Evolutionary conservation across 2,329 filamentous ascomycete genomes (phyloP), one percentile per base, ranked within the genome.

Genomic region (Xylariaceae sp.): DNA sequence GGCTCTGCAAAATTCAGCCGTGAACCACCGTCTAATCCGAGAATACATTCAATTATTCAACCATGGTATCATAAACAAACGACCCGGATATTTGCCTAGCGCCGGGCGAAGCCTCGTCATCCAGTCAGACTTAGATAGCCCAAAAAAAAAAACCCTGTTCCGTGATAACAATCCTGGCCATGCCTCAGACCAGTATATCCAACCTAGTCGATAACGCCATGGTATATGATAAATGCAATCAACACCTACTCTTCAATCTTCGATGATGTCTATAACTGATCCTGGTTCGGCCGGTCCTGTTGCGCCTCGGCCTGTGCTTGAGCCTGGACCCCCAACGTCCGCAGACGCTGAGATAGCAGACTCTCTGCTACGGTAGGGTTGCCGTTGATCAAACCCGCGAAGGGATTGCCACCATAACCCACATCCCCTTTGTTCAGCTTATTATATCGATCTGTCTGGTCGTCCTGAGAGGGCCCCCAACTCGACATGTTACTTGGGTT

Each of bases 341-440:
- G 75, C 34, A 91, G 65, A 42, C 81, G 75, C 58, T 80, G 80
- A 9, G 87, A 87, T 13, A 93, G 66, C 13, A 93, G 63, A 3
- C 86, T 79, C 53, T 88, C 83, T 4, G 77, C 71, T 2, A 65
- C 65, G n/a, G 62, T 67, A 2, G 64, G 55, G 45, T 63, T 62
- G 28, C 66, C 66, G 50, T 64, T 59, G 24, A 59, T 62, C 39
- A 59, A 60, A 8, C 51, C 59, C 17, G 52, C 58, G 49, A 74
- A 81, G 0, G 69, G 64, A 41, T 79, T 76, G 1, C 78, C 72
- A 29, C 82, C 76, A 55, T 86, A 82, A 28, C 81, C 74, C 16
- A 70, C 61, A 45, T 88, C 81, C 4, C 80, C 81, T 57, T 76
- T 85, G 53, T 59, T 80, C 16, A 88, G 74, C 57, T 89, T 89